Evolutionary conservation across 176 grass and related monocot genomes (phyloP).

Genomic region (Cenchrus fungigraminus): DNA sequence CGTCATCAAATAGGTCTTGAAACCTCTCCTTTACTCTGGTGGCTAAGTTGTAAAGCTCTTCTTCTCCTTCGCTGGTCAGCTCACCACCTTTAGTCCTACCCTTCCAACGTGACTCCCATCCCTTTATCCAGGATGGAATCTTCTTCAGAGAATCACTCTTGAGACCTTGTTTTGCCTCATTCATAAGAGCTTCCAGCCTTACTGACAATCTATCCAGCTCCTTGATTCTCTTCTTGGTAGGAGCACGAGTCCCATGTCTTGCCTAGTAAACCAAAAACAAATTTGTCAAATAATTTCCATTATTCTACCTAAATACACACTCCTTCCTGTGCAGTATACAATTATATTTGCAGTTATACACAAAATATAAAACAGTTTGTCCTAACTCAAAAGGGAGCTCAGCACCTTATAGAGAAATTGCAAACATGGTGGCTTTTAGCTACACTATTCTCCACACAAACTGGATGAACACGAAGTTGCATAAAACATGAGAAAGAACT

Average conservation of each 20-base stretch:
- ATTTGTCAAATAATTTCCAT: background rate
- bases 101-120: conserved; percentile 92
- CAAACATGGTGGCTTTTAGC: background rate
- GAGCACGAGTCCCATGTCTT: conserved; percentile 88
- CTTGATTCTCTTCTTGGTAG: conserved; percentile 86
- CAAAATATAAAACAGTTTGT: background rate
- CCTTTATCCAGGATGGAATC: conserved; percentile 73
- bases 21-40: conserved; percentile 77
- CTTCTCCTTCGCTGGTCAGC: conserved; percentile 77
- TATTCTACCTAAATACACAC: background rate
- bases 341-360: conserved; percentile 1
- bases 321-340: background rate
- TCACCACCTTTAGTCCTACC: conserved; percentile 79
- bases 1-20: conserved; percentile 67
- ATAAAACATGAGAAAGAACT: background rate
- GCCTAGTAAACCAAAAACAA: conserved; percentile 45
- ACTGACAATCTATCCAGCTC: conserved; percentile 73
- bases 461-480: background rate
- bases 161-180: conserved; percentile 52
- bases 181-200: conserved; percentile 56
- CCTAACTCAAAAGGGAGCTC: background rate
- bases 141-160: conserved; percentile 47
- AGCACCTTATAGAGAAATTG: background rate
- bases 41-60: conserved; percentile 75
- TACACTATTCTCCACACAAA: conserved; percentile 5